phyloP scores from a whole-genome alignment of 192 early-diverging fungal genomes.

The Umbelopsis ramanniana region DNA sequence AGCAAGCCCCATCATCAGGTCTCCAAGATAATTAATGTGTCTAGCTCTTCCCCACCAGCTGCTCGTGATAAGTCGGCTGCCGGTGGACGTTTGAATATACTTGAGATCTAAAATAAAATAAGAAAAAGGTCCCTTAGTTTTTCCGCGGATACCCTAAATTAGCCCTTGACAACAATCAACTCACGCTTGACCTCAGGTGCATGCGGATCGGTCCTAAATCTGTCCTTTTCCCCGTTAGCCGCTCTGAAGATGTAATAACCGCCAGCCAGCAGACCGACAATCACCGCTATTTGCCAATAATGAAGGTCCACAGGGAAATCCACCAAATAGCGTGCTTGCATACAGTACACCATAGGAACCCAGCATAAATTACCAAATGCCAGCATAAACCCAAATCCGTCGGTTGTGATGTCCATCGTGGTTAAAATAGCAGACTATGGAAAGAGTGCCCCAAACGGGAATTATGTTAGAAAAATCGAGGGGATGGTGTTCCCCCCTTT shows the following conservation, averaged over 20 bases:
- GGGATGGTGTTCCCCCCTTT: background rate
- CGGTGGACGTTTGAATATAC: slow-evolving; percentile 83
- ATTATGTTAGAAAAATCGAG: slow-evolving; percentile 1
- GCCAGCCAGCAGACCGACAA: slow-evolving; percentile 57
- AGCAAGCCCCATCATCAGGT: slow-evolving; percentile 90
- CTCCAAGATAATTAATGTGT: slow-evolving; percentile 94
- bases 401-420: slow-evolving; percentile 95
- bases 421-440: slow-evolving; percentile 77
- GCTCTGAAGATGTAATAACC: slow-evolving; percentile 89
- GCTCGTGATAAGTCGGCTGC: slow-evolving; percentile 76
- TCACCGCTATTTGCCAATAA: slow-evolving; percentile 32
- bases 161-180: slow-evolving; percentile 18
- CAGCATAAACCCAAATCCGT: slow-evolving; percentile 95
- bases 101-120: slow-evolving; percentile 59
- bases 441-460: background rate
- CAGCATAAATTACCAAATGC: slow-evolving; percentile 81
- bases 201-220: slow-evolving; percentile 76
- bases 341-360: slow-evolving; percentile 89
- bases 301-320: slow-evolving; percentile 67
- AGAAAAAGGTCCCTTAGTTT: background rate
- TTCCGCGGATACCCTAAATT: background rate
- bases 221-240: slow-evolving; percentile 90
- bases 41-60: slow-evolving; percentile 97
- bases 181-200: slow-evolving; percentile 56
- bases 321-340: slow-evolving; percentile 89